Percentiles rank a stretch among this genome's conserved stretches.
Conservation (phyloP, 169 alveolate genomes). For the Eimeria necatrix region DNA sequence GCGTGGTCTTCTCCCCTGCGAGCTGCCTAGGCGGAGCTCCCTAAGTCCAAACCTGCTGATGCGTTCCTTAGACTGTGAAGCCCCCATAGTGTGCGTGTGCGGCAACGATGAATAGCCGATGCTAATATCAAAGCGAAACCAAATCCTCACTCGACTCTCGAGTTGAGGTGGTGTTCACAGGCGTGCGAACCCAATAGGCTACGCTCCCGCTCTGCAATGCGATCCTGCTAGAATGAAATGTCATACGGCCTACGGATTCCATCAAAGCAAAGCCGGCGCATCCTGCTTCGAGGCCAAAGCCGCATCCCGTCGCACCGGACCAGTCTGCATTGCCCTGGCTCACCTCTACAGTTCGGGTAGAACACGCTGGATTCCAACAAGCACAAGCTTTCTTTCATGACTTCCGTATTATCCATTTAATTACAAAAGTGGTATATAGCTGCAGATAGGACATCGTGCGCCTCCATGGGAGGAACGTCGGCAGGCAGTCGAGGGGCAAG, state of each 20-base stretch:
- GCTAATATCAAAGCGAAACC: neutral
- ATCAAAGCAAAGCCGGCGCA: neutral
- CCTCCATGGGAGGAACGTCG: neutral
- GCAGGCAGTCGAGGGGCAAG: constrained; percentile 40
- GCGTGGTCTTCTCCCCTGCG: constrained; percentile 51
- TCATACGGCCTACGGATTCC: too few species aligned
- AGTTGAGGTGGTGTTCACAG: neutral
- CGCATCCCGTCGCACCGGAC: constrained; percentile 56
- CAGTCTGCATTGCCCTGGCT: constrained; percentile 30
- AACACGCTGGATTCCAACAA: neutral
- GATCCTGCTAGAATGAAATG: neutral
- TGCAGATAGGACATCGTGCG: neutral
- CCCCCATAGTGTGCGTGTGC: constrained; percentile 38
- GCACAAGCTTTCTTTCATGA: neutral
- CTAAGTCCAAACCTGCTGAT: neutral
- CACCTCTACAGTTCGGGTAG: neutral
- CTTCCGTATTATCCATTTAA: neutral
- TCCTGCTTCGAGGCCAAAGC: neutral
- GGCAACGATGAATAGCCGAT: neutral
- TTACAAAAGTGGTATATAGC: neutral
- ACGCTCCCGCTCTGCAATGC: neutral
- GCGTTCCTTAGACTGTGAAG: constrained; percentile 52
- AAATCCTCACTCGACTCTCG: neutral
- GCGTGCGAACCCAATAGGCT: constrained; percentile 1
- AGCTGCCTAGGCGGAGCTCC: neutral